Conservation (phyloP, 176 grass and related monocot species). For the Carex parvula region DNA sequence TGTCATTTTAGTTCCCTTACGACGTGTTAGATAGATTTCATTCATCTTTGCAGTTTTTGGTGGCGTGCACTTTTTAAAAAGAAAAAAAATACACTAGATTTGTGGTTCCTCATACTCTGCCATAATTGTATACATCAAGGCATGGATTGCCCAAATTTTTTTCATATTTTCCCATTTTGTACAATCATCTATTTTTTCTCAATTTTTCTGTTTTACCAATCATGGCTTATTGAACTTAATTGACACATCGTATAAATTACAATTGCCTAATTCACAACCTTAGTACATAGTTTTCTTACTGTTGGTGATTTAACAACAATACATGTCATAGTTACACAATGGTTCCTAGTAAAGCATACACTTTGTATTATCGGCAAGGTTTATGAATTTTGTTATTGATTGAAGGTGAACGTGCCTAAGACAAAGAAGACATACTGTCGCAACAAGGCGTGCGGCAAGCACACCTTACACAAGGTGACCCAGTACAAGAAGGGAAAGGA, state of each 20-base stretch:
- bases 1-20: not conserved
- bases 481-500: constrained; percentile 98
- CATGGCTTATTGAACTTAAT: not conserved
- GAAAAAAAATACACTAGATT: too few relatives aligned
- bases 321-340: not conserved
- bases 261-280: not conserved
- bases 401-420: constrained; percentile 88
- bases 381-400: not conserved
- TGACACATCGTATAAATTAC: not conserved
- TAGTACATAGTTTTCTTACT: not conserved
- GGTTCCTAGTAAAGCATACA: not conserved
- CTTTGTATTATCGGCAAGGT: not conserved
- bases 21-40: not conserved
- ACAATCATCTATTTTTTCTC: not conserved
- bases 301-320: not conserved
- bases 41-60: not conserved
- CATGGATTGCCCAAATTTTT: too few relatives aligned
- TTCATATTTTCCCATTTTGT: not conserved
- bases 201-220: not conserved
- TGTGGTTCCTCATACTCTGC: too few relatives aligned
- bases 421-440: constrained; percentile 97
- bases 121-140: too few relatives aligned
- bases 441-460: constrained; percentile 95
- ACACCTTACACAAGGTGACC: constrained; percentile 92
- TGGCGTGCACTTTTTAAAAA: too few relatives aligned